Evolutionary conservation across 345 rosid species (phyloP).

Genomic region (Lumnitzera racemosa): DNA sequence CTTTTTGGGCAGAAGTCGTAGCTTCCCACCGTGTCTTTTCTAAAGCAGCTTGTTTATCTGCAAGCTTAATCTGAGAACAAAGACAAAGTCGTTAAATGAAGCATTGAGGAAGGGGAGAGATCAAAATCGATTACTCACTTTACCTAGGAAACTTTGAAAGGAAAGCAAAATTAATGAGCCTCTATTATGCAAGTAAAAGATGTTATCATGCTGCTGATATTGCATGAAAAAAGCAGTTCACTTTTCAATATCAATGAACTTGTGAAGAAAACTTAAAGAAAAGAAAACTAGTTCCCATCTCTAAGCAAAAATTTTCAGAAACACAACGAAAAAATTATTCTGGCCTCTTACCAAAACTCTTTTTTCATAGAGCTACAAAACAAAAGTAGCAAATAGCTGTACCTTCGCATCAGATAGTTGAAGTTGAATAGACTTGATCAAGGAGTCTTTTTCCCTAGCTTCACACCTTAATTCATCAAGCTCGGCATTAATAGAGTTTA

Average conservation of each 20-base stretch:
- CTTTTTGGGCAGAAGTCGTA: constrained; percentile 53
- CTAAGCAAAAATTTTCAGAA: too few species aligned
- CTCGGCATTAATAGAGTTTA: constrained; percentile 35
- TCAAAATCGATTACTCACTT: too few species aligned
- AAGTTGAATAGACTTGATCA: constrained; percentile 57
- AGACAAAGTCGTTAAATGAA: too few species aligned
- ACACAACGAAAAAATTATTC: not conserved
- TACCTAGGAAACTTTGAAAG: too few species aligned
- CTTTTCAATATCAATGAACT: not conserved
- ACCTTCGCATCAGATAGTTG: constrained; percentile 95
- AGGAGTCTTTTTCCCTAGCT: constrained; percentile 57
- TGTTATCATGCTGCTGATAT: too few species aligned
- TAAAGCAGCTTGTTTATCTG: constrained; percentile 91
- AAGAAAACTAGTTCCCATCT: too few species aligned
- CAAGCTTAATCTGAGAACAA: constrained; percentile 62
- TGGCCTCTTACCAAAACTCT: not conserved
- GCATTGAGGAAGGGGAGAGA: too few species aligned
- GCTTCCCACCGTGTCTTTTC: constrained; percentile 95
- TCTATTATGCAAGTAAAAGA: too few species aligned
- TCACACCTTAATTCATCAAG: constrained; percentile 50
- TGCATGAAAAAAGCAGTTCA: too few species aligned
- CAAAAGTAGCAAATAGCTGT: constrained; percentile 4
- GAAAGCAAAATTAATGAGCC: too few species aligned
- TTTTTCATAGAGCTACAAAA: not conserved
- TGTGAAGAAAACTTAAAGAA: not conserved